Evolutionary conservation across 805 yeast species (phyloP).

Genomic region (Yarrowia sp.): DNA sequence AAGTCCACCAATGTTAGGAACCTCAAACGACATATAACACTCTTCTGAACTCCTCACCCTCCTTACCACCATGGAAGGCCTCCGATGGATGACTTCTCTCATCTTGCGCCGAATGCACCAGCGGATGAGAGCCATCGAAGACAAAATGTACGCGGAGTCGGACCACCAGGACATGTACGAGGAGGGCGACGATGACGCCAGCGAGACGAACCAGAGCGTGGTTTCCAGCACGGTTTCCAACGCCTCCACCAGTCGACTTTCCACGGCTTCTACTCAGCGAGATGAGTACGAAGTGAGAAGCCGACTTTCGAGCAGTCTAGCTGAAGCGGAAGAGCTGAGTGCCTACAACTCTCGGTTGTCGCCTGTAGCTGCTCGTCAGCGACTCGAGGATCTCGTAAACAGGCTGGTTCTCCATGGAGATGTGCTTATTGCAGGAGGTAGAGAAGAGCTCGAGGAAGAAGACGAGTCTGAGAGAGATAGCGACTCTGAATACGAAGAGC

Average conservation of each 20-base stretch:
- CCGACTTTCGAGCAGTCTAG: neutral
- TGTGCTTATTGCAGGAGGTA: no score
- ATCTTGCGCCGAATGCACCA: neutral
- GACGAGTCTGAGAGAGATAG: neutral
- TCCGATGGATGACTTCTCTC: neutral
- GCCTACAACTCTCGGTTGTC: neutral
- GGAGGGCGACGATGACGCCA: neutral
- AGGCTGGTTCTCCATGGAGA: neutral
- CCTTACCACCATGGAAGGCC: neutral
- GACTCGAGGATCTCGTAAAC: neutral
- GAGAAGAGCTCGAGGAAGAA: neutral
- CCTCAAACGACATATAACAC: neutral
- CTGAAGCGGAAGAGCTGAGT: neutral
- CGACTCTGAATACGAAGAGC: neutral
- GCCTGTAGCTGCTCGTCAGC: neutral
- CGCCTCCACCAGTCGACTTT: neutral
- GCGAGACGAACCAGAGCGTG: neutral
- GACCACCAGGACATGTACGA: neutral
- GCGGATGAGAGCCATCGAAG: neutral
- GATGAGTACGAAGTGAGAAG: neutral
- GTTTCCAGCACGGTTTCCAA: constrained; percentile 1
- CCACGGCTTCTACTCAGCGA: neutral
- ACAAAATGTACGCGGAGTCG: neutral
- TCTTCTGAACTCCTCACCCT: neutral
- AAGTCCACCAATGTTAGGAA: no score